These are phyloP conservation scores for Leavenworthia alabamica DNA, from an alignment of 345 rosid species.

Conservation along the genomic window DNA sequence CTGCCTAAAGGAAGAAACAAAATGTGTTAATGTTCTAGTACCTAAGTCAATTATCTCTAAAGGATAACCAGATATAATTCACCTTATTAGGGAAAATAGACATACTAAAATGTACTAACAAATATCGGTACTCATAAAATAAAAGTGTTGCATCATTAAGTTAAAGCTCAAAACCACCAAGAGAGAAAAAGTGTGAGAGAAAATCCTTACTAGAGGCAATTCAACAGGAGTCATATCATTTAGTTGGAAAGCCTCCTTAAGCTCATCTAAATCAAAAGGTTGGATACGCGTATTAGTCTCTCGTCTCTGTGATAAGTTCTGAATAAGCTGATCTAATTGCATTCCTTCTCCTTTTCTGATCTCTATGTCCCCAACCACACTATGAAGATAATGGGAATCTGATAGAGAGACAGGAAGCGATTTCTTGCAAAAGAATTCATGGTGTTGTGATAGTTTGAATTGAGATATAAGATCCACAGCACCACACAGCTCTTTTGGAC, in stretches of 20 bases:
- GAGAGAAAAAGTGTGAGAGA: slow-evolving; percentile 3
- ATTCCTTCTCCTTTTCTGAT: slow-evolving; percentile 89
- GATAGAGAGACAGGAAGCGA: slow-evolving; percentile 71
- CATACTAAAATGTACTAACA: no score
- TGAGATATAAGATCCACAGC: slow-evolving; percentile 79
- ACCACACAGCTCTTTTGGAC: slow-evolving; percentile 75
- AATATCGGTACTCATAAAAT: no score
- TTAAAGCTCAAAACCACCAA: background rate
- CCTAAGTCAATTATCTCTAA: background rate
- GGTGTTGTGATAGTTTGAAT: slow-evolving; percentile 60
- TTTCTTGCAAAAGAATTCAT: slow-evolving; percentile 81
- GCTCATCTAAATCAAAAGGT: slow-evolving; percentile 69
- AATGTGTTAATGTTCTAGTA: background rate
- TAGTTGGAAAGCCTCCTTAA: slow-evolving; percentile 67
- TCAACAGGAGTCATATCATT: slow-evolving; percentile 59
- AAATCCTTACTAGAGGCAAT: slow-evolving; percentile 54
- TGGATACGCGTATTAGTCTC: slow-evolving; percentile 45
- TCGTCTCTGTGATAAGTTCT: slow-evolving; percentile 36
- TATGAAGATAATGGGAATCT: slow-evolving; percentile 68
- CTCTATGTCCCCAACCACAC: slow-evolving; percentile 76
- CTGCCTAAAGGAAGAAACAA: slow-evolving; percentile 40
- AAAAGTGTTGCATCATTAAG: background rate
- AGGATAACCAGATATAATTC: background rate
- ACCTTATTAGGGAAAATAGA: background rate
- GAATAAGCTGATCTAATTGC: slow-evolving; percentile 76